These are phyloP conservation scores for Monosporascus sp. DNA, from an alignment of 2,329 filamentous ascomycete species.

Conservation along the genomic window DNA sequence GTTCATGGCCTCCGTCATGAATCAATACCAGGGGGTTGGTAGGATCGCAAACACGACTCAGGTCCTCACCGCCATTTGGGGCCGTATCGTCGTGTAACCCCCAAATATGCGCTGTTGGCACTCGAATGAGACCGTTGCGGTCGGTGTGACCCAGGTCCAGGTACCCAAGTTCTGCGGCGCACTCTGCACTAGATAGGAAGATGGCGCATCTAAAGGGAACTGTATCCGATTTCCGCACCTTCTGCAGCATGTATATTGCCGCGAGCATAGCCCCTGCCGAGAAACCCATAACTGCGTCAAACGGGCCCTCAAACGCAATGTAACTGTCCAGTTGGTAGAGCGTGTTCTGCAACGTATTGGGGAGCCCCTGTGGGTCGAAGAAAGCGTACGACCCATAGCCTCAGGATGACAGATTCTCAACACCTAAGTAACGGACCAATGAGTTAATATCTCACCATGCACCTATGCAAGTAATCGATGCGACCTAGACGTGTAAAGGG, in stretches of 20 bases:
- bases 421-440: background rate
- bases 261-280: background rate
- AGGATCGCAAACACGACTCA: no score
- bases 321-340: background rate
- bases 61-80: no score
- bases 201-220: background rate
- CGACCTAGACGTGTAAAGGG: no score
- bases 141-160: no score
- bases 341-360: background rate
- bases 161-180: no score
- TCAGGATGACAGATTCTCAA: background rate
- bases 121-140: no score
- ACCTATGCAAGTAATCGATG: no score
- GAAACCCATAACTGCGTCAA: background rate
- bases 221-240: background rate
- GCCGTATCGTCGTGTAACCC: no score
- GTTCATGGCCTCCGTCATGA: no score
- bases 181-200: background rate
- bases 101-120: no score
- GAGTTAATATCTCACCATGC: background rate
- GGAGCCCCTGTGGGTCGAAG: background rate
- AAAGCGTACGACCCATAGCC: background rate
- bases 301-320: background rate
- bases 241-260: background rate
- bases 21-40: no score